phyloP scores from a whole-genome alignment of 1,139 yeast species.

The Casaregolazyma suthepensis region DNA sequence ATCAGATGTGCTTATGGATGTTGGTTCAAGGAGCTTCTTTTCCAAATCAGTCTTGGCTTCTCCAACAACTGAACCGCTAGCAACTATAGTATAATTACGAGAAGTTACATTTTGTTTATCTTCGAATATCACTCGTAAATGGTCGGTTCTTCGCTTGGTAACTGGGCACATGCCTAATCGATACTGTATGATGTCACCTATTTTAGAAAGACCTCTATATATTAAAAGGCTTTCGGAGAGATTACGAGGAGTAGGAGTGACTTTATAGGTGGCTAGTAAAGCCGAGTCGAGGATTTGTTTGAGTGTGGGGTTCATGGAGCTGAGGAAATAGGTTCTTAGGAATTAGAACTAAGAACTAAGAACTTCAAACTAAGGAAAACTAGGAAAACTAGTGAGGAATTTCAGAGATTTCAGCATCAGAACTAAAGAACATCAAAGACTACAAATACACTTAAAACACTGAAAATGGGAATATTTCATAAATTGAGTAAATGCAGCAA shows the following conservation, averaged over 20 bases:
- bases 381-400: not conserved
- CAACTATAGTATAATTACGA: not conserved
- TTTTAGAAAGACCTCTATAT: conserved; percentile 20
- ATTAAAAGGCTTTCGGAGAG: conserved; percentile 27
- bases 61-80: not conserved
- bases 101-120: conserved; percentile 15
- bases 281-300: conserved; percentile 20
- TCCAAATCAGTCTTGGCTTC: not conserved
- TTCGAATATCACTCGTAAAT: conserved; percentile 26
- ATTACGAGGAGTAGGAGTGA: conserved; percentile 27
- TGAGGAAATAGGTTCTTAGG: no score
- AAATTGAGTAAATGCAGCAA: no score
- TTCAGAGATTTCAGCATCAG: not conserved
- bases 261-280: conserved; percentile 25
- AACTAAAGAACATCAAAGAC: not conserved
- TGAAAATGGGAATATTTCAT: not conserved
- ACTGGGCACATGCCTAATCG: conserved; percentile 31
- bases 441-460: not conserved
- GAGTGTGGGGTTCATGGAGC: conserved; percentile 15
- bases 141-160: conserved; percentile 28
- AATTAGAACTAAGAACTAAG: no score
- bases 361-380: no score
- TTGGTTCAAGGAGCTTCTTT: not conserved
- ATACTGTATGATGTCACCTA: conserved; percentile 27
- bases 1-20: not conserved